A percentile compares a stretch with the other conserved stretches of the same genome.
phyloP scores from a whole-genome alignment of 2,329 filamentous ascomycete species.

The Hypoxylon sp. region DNA sequence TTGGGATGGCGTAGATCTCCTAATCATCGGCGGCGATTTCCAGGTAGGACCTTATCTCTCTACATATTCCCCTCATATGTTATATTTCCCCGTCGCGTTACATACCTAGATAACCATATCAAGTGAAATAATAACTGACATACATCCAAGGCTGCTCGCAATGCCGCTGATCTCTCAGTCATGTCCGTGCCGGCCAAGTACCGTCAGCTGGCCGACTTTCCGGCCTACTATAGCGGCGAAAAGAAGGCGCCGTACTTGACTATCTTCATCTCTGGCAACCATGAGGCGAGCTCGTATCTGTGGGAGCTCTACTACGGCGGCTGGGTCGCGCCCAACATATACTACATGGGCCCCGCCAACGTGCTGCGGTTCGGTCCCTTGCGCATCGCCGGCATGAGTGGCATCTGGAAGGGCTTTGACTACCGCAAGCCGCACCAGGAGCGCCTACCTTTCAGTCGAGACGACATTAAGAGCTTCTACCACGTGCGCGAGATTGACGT shows the following conservation, averaged over 20 bases:
- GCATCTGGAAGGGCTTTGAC: constrained; percentile 93
- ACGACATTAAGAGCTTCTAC: constrained; percentile 84
- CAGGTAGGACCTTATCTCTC: too few species aligned
- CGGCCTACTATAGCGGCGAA: constrained; percentile 87
- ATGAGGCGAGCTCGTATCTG: constrained; percentile 89
- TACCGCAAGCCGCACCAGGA: constrained; percentile 86
- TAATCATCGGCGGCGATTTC: constrained; percentile 97
- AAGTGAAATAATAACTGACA: constrained; percentile 7
- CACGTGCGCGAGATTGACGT: constrained; percentile 89
- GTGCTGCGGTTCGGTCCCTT: constrained; percentile 84
- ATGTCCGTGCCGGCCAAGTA: constrained; percentile 93
- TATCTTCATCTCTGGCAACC: constrained; percentile 92
- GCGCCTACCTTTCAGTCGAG: constrained; percentile 80
- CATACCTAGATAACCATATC: too few species aligned
- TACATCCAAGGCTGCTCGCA: constrained; percentile 72
- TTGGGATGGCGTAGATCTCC: constrained; percentile 84
- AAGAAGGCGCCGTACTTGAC: constrained; percentile 85
- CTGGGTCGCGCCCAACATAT: constrained; percentile 96
- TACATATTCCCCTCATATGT: constrained; percentile 1
- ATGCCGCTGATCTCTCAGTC: constrained; percentile 83
- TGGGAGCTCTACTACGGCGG: constrained; percentile 96
- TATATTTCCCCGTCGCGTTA: constrained; percentile 46
- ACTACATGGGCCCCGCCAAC: constrained; percentile 94
- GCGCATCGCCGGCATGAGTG: constrained; percentile 87
- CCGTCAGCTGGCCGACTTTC: constrained; percentile 88